Base-by-base conservation (phyloP, 306 rosid species). In the Cicer cuneatum region DNA sequence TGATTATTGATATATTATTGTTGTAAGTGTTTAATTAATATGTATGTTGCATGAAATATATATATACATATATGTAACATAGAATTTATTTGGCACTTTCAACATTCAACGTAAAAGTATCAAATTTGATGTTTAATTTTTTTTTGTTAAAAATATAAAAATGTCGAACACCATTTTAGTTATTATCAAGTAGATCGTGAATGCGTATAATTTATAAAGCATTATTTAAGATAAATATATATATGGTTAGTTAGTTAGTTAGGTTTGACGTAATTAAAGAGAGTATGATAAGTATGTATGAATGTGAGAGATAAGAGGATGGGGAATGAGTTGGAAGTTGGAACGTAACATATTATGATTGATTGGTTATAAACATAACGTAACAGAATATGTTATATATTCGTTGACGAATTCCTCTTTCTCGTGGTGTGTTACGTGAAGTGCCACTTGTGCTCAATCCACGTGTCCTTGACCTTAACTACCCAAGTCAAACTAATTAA, bases 391-490 rank as follows among this genome's bases (percentile, higher is more conserved):
- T 29, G 35, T 29, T 4, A 29, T 4, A 29, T 29, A 21, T 10
- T 6, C 8, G 15, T 57, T 57, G 63, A 57, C 15, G 8, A 57
- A 57, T 57, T 57, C 63, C 7, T 57, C 8, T 21, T 2, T 24
- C 5, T 6, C 15, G 6, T 57, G 4, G 5, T 57, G 38, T 57
- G 16, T 57, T 33, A 21, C 11, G 63, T 57, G 10, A 24, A 57
- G 40, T 24, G 40, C 61, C 63, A 57, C 63, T 24, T 57, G 63
- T 54, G 37, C 35, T 29, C 35, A 29, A 52, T 14, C 19, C 58
- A 52, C 58, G 19, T 56, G 4, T 56, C 14, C 14, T 21, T n/a
- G 14, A n/a, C 9, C 14, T n/a, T 29, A 29, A n/a, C n/a, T n/a
- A n/a, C n/a, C n/a, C n/a, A n/a, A n/a, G 35, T 29, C 35, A 29